Percentiles rank a stretch among this genome's conserved stretches.
Conservation (phyloP, 1,139 yeast genomes). For the Saccharomyces hybrid region DNA sequence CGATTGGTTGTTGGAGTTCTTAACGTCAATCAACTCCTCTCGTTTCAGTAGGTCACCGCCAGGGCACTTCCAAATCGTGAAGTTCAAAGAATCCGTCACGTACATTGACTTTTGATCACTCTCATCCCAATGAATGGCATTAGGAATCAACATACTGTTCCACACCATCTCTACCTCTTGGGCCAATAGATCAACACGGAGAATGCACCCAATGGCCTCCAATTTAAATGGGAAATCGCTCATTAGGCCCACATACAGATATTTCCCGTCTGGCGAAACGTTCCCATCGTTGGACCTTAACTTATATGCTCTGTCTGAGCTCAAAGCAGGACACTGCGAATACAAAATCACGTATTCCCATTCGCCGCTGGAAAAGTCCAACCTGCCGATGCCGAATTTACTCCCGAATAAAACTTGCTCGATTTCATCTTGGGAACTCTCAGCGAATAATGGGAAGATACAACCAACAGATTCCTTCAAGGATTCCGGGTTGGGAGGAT, state of each 20-base stretch:
- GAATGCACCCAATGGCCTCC: constrained; percentile 31
- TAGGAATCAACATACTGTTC: constrained; percentile 46
- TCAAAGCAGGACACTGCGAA: constrained; percentile 32
- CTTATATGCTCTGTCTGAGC: constrained; percentile 28
- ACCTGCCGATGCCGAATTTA: constrained; percentile 49
- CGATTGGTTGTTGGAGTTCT: constrained; percentile 31
- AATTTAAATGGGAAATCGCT: constrained; percentile 38
- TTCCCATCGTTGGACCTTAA: constrained; percentile 70
- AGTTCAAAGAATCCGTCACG: constrained; percentile 65
- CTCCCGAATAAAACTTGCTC: constrained; percentile 44
- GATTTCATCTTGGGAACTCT: constrained; percentile 34
- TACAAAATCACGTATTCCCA: constrained; percentile 42
- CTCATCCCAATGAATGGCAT: constrained; percentile 63
- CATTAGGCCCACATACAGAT: constrained; percentile 72
- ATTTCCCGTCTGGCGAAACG: constrained; percentile 56
- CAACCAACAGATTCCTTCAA: constrained; percentile 49
- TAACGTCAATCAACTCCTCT: constrained; percentile 38
- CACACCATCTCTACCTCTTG: constrained; percentile 29
- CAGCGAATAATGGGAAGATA: constrained; percentile 48
- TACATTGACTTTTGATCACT: constrained; percentile 43
- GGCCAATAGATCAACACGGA: constrained; percentile 28
- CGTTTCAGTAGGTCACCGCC: constrained; percentile 35
- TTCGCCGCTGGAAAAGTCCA: constrained; percentile 37
- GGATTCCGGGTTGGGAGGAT: constrained; percentile 12
- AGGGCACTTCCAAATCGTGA: constrained; percentile 47